Conservation (phyloP, 768 basidiomycete species). For the Pleurotus tuber-regium region DNA sequence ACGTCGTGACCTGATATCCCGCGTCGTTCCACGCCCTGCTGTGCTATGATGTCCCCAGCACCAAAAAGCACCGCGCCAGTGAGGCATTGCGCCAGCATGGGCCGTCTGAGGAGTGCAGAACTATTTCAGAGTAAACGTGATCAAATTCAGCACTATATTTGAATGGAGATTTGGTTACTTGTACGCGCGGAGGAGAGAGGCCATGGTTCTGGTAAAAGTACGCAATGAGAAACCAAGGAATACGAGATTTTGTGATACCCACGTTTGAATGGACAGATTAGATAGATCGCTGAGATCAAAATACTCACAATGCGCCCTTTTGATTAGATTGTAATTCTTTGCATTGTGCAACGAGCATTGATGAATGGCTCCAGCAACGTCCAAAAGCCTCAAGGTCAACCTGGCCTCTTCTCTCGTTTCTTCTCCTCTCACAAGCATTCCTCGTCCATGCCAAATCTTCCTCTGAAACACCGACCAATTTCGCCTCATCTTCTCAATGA, state of each 20-base stretch:
- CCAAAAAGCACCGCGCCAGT: slow-evolving; percentile 72
- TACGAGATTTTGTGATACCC: too few relatives aligned
- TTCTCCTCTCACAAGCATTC: slow-evolving; percentile 11
- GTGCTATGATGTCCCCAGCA: slow-evolving; percentile 78
- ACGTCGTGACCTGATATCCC: slow-evolving; percentile 74
- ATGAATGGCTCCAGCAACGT: neutral
- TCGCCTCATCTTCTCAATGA: slow-evolving; percentile 38
- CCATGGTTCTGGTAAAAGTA: too few relatives aligned
- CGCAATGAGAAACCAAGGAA: too few relatives aligned
- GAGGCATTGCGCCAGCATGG: slow-evolving; percentile 59
- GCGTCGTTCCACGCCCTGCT: slow-evolving; percentile 76
- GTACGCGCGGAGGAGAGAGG: slow-evolving; percentile 34
- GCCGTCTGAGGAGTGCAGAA: slow-evolving; percentile 56
- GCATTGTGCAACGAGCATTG: too few relatives aligned
- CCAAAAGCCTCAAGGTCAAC: neutral
- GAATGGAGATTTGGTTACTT: slow-evolving; percentile 25
- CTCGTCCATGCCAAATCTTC: neutral
- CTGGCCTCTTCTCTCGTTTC: slow-evolving; percentile 16
- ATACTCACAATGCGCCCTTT: too few relatives aligned
- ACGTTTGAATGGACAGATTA: too few relatives aligned
- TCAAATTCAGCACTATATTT: slow-evolving; percentile 3
- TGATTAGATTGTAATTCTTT: too few relatives aligned
- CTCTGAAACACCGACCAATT: slow-evolving; percentile 20
- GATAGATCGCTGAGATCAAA: neutral
- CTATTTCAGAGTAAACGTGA: slow-evolving; percentile 33